Percentiles rank a stretch among this genome's conserved stretches.
Conservation (phyloP, 352 stramenopile species). For the Plasmopara muralis region DNA sequence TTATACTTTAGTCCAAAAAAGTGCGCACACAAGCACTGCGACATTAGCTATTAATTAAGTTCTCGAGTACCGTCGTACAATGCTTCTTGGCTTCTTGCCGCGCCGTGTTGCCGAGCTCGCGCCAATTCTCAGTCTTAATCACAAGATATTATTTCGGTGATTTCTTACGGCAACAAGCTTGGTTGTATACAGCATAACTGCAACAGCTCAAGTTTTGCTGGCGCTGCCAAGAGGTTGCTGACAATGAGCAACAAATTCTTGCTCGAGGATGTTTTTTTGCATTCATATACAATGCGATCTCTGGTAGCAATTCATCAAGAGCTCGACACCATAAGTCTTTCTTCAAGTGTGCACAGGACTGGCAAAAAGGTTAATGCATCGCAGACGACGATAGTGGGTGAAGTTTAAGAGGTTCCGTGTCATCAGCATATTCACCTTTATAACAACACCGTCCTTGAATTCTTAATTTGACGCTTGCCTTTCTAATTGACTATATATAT, state of each 20-base stretch:
- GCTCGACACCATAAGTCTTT: conserved; percentile 65
- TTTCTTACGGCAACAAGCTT: no score
- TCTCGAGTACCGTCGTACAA: conserved; percentile 71
- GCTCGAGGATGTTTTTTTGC: conserved; percentile 55
- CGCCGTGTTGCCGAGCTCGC: conserved; percentile 53
- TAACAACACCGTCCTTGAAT: no score
- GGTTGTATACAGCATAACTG: no score
- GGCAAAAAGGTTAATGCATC: conserved; percentile 20
- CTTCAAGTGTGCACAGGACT: conserved; percentile 55
- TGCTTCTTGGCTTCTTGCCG: conserved; percentile 72
- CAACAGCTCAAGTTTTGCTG: conserved; percentile 38
- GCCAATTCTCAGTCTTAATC: conserved; percentile 60
- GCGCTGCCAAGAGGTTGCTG: conserved; percentile 48
- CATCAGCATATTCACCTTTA: conserved; percentile 36
- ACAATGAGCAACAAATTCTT: conserved; percentile 65
- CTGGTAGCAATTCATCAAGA: conserved; percentile 79
- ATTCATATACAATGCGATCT: conserved; percentile 76
- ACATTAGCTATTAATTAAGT: conserved; percentile 76
- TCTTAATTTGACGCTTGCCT: neutral
- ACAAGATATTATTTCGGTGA: conserved; percentile 36
- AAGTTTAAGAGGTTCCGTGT: conserved; percentile 31
- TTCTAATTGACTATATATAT: neutral
- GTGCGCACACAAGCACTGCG: conserved; percentile 43
- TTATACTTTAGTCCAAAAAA: conserved; percentile 2
- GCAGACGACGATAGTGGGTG: conserved; percentile 31